Base-by-base conservation (phyloP, 768 basidiomycete species). In the Auricularia sp. region DNA sequence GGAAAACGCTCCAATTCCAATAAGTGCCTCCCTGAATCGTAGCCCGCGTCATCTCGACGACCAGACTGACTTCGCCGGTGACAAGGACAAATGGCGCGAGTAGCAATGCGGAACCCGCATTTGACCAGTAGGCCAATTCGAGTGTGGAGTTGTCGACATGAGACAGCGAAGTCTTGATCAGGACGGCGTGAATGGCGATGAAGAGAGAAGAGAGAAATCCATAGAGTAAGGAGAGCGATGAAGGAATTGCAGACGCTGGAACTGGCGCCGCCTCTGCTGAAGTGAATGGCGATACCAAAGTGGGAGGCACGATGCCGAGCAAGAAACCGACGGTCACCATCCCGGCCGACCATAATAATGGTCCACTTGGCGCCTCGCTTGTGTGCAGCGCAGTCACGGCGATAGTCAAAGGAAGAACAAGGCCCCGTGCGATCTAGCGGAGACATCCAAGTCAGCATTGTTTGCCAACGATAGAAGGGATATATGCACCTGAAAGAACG, bases 351-450 rank as follows among this genome's bases (percentile, higher is more conserved):
- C 74, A 51, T 14, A 91, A 71, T 11, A 90, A 84, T 23, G 80
- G 76, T 6, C 65, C n/a, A 5, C 86, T 78, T 0, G 90, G 88
- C 0, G 75, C 71, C 6, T 82, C 77, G 21, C 77, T 79, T 2
- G 85, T 84, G 66, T 85, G 75, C 21, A 84, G 56, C 47, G 85
- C 86, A 1, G 89, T 87, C 47, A 92, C 84, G 23, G 83, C 66
- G 63, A 93, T 90, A 1, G 92, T 95, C 61, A 91, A 79, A 0
- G 92, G 92, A 3, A 95, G 80, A 3, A 91, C 87, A 43, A 95
- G 81, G 0, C 91, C 91, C 68, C 91, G 78, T 1, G 91, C 92
- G 69, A 95, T 91, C 87, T 93, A 74, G 29, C 56, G n/a, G 61
- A 56, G 61, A 61, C 39, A 14, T 42, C 39, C 12, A 42, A 42